Conservation (phyloP, 768 basidiomycete species). For the Coprinellus aureogranulatus region DNA sequence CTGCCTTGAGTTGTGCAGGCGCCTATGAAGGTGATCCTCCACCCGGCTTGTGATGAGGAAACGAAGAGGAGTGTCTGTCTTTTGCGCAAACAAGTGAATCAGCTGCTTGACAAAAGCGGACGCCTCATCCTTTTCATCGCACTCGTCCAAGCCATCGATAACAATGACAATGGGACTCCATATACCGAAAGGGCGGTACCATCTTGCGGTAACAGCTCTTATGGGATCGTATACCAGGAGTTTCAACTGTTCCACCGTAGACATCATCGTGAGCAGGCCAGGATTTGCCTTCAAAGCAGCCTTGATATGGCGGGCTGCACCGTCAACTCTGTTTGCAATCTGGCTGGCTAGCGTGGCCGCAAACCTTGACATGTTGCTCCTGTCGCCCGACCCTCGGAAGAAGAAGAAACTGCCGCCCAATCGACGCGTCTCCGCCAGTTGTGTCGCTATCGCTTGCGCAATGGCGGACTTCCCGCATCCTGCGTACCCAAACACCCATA, state of each 20-base stretch:
- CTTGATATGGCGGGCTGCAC: background rate
- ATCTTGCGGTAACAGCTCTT: background rate
- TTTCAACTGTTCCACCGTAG: background rate
- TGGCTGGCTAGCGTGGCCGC: background rate
- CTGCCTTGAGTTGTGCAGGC: background rate
- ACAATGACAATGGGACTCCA: too few relatives aligned
- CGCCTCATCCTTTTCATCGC: background rate
- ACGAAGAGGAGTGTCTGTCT: background rate
- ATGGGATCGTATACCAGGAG: background rate
- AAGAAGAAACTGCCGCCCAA: slow-evolving; percentile 4
- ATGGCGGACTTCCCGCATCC: slow-evolving; percentile 4
- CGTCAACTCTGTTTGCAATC: background rate
- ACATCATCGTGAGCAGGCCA: background rate
- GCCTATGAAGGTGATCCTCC: background rate
- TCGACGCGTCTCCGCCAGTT: background rate
- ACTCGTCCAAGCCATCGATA: slow-evolving; percentile 4
- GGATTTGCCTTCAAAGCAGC: background rate
- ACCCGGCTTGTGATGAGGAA: background rate
- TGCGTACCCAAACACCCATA: background rate
- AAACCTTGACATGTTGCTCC: background rate
- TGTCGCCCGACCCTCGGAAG: background rate
- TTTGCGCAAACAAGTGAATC: background rate
- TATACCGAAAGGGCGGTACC: too few relatives aligned
- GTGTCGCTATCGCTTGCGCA: background rate
- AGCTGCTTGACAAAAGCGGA: background rate